These are phyloP conservation scores for Candida sp. DNA, from an alignment of 1,139 yeast species.

Conservation along the genomic window DNA sequence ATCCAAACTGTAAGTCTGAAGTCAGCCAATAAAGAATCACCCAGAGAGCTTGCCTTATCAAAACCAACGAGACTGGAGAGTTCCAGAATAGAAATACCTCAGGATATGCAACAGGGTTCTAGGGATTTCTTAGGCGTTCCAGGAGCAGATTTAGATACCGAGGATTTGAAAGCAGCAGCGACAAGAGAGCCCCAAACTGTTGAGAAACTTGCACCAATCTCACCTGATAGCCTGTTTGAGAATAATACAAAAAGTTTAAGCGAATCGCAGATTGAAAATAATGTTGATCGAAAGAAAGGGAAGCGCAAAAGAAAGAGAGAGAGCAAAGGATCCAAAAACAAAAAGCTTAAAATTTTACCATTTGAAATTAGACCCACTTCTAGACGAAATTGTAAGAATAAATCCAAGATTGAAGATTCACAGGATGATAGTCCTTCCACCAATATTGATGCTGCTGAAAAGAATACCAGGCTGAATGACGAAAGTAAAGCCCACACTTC, in stretches of 20 bases:
- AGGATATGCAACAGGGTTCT: background rate
- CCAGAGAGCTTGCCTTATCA: background rate
- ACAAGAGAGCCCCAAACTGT: too few species aligned
- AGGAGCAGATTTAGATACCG: background rate
- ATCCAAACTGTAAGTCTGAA: conserved; percentile 1
- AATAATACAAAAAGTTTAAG: background rate
- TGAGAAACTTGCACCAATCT: too few species aligned
- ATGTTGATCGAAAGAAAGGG: background rate
- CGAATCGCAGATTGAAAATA: background rate
- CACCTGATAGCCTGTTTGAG: too few species aligned
- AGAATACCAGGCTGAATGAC: too few species aligned
- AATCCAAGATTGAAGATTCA: background rate
- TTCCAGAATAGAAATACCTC: background rate
- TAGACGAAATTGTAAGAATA: background rate
- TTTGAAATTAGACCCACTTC: background rate
- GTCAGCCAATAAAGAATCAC: background rate
- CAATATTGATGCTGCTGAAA: too few species aligned
- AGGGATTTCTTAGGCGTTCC: background rate
- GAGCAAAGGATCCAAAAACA: background rate
- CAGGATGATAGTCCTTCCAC: background rate
- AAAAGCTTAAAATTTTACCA: background rate
- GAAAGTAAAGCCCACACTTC: too few species aligned
- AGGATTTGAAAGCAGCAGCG: too few species aligned
- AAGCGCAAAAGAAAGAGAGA: background rate
- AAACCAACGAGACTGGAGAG: conserved; percentile 1